Evolutionary conservation across 108 stramenopile species (phyloP).

Genomic region (Aurantiochytrium sp.): DNA sequence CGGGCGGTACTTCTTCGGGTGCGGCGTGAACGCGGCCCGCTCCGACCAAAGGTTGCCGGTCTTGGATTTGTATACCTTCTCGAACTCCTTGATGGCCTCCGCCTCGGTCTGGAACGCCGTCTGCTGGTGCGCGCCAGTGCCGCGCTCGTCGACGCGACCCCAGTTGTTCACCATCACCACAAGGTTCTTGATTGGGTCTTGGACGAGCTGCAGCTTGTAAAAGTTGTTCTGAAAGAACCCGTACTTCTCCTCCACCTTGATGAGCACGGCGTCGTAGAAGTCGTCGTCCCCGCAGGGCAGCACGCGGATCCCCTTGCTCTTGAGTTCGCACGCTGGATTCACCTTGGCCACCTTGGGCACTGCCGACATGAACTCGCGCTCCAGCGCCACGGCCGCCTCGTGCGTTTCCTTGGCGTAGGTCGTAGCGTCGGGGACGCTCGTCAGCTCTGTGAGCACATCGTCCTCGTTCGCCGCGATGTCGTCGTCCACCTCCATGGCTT

Average conservation of each 20-base stretch:
- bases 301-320: neutral
- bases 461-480: neutral
- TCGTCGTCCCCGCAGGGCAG: neutral
- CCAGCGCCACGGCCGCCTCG: neutral
- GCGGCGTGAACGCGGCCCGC: neutral
- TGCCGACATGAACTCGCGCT: neutral
- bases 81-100: neutral
- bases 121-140: neutral
- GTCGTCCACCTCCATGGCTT: neutral
- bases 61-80: conserved; percentile 14
- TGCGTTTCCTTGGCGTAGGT: neutral
- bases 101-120: neutral
- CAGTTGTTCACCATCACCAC: neutral
- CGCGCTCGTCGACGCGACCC: neutral
- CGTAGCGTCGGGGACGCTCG: neutral
- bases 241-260: neutral
- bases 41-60: neutral
- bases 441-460: neutral
- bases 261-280: neutral
- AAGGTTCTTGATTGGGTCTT: neutral
- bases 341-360: neutral
- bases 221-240: conserved; percentile 15
- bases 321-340: neutral
- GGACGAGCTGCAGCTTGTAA: neutral
- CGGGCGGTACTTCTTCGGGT: neutral